A percentile compares a stretch with the other conserved stretches of the same genome.
These are phyloP conservation scores for Trapa incisa DNA, from an alignment of 345 rosid species.

Conservation along the genomic window DNA sequence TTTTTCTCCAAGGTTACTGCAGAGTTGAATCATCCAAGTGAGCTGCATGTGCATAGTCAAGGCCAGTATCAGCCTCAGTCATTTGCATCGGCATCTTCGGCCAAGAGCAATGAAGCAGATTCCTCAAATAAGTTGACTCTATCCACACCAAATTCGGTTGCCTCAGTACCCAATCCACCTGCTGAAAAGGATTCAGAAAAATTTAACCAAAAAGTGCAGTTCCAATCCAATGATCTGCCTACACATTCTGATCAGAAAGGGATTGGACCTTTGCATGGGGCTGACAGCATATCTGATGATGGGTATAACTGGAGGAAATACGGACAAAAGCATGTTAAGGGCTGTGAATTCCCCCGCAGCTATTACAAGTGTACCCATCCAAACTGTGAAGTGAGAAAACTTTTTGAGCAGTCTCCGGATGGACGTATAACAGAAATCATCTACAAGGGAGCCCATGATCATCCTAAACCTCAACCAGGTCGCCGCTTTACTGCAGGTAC, in stretches of 20 bases:
- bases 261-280: constrained; percentile 28
- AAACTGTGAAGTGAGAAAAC: constrained; percentile 92
- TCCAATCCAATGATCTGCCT: constrained; percentile 24
- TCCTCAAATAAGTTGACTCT: constrained; percentile 66
- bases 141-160: constrained; percentile 29
- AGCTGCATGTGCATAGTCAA: constrained; percentile 36
- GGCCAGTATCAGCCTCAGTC: constrained; percentile 34
- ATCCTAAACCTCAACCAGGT: constrained; percentile 90
- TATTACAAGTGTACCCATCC: constrained; percentile 98
- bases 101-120: constrained; percentile 47
- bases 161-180: constrained; percentile 31
- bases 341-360: constrained; percentile 95
- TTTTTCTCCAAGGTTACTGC: constrained; percentile 46
- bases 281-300: constrained; percentile 45
- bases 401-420: constrained; percentile 85
- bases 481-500: constrained; percentile 57
- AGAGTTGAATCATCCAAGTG: constrained; percentile 30
- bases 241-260: constrained; percentile 54
- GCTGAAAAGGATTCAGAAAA: constrained; percentile 62
- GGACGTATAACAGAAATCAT: constrained; percentile 84
- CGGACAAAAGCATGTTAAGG: constrained; percentile 97
- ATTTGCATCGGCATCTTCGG: constrained; percentile 31
- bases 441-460: constrained; percentile 94
- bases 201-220: constrained; percentile 30
- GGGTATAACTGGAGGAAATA: constrained; percentile 99